phyloP scores from a whole-genome alignment of 2,329 filamentous ascomycete genomes.

The Thelonectria discophora region DNA sequence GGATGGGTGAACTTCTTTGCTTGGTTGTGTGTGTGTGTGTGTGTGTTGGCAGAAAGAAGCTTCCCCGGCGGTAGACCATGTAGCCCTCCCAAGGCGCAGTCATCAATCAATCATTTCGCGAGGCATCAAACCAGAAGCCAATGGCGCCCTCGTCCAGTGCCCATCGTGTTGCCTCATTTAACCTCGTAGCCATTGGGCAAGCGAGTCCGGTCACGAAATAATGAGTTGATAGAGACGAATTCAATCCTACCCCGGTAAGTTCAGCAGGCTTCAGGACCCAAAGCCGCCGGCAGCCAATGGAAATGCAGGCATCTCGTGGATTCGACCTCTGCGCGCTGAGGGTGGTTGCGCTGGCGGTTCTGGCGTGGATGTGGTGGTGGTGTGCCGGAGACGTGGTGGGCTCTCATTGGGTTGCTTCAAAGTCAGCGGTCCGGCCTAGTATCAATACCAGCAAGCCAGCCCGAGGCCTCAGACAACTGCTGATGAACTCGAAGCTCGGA shows the following conservation, averaged over 20 bases:
- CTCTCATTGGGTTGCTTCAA: slow-evolving; percentile 45
- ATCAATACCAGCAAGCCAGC: slow-evolving; percentile 26
- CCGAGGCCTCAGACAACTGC: slow-evolving; percentile 23
- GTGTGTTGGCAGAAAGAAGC: slow-evolving; percentile 19
- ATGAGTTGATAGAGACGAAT: slow-evolving; percentile 15
- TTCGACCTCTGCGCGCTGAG: slow-evolving; percentile 27
- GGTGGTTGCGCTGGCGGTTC: slow-evolving; percentile 32
- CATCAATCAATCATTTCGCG: slow-evolving; percentile 8
- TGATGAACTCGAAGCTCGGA: slow-evolving; percentile 30
- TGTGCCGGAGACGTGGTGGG: slow-evolving; percentile 49
- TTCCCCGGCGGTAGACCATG: slow-evolving; percentile 4
- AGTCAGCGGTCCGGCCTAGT: slow-evolving; percentile 36
- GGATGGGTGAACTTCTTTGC: slow-evolving; percentile 25
- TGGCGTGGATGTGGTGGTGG: slow-evolving; percentile 40
- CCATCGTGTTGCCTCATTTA: slow-evolving; percentile 11
- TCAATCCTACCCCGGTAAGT: slow-evolving; percentile 9
- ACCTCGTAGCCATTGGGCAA: slow-evolving; percentile 7
- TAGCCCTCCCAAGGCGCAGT: slow-evolving; percentile 4
- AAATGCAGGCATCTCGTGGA: slow-evolving; percentile 16
- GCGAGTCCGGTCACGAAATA: slow-evolving; percentile 7
- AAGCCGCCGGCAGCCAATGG: slow-evolving; percentile 25
- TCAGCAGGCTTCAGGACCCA: slow-evolving; percentile 25
- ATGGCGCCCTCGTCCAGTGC: slow-evolving; percentile 5
- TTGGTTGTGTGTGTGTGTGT: slow-evolving; percentile 20
- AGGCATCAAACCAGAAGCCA: background rate